Evolutionary conservation across 768 basidiomycete genomes (phyloP), one percentile per base, ranked within the genome.

Genomic region (Mrakia blollopis): DNA sequence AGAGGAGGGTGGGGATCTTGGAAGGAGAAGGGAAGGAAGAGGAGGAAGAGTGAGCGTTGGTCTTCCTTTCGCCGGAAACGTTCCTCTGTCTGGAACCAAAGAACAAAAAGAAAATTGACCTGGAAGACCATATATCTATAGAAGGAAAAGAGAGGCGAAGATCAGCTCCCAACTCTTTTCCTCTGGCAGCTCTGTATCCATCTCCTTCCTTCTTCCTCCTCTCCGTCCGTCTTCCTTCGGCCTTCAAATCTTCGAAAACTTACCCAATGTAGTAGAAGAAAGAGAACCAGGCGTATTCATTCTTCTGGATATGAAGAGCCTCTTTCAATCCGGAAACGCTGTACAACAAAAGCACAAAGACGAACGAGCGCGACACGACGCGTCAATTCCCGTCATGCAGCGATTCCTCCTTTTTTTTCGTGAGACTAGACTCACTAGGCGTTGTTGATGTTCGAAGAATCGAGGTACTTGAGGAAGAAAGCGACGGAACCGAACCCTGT

Each of bases 381-480:
- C 16, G 63, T 65, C 63, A 65, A 13, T 3, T 30, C 5, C 32
- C 21, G 7, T 37, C 44, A 11, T 44, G 44, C 44, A 25, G 2
- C 47, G 9, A 4, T 50, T 50, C 47, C 18, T 18, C 2, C 37
- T 39, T 18, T 13, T 8, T 4, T 13, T 21, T 18, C 0, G 0
- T 37, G 10, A 28, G 23, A 23, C 2, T 21, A 13, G 32, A 50
- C 28, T 54, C 50, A 50, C 28, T 54, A 72, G 35, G 50, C 71
- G 61, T 60, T 74, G 73, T 74, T 63, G 73, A 63, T 63, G 44
- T 63, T 60, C 23, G 63, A 67, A 16, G 39, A 39, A 23, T 75
- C 74, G 10, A 75, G 39, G 74, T 75, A 75, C 74, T 75, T 75
- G 65, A 75, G 68, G 74, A 75, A 75, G 54, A 75, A 75, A 50